Conservation (phyloP, 805 yeast species). For the Lipomyces spencermartinsiae region DNA sequence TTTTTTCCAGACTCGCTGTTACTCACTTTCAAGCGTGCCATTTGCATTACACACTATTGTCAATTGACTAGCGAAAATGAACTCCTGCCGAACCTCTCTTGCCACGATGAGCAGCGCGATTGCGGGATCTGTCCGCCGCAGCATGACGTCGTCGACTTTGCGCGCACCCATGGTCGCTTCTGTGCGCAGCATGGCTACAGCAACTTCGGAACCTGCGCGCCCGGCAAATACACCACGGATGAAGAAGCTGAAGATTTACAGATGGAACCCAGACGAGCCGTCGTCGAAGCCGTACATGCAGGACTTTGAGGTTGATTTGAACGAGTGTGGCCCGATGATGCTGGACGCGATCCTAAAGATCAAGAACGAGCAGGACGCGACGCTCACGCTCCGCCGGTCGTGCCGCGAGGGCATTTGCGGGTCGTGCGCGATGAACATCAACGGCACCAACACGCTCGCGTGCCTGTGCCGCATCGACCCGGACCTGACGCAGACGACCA, state of each 20-base stretch:
- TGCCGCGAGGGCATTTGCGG: conserved; percentile 99
- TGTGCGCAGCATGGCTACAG: conserved; percentile 37
- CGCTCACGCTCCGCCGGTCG: conserved; percentile 95
- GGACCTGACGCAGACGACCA: conserved; percentile 72
- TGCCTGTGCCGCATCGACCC: conserved; percentile 93
- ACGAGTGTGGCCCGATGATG: conserved; percentile 97
- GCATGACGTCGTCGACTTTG: background rate
- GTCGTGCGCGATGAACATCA: conserved; percentile 99
- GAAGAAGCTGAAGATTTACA: conserved; percentile 89
- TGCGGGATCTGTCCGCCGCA: background rate
- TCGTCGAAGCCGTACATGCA: conserved; percentile 87
- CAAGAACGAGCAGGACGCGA: conserved; percentile 95
- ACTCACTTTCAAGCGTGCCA: background rate
- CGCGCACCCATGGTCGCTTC: background rate
- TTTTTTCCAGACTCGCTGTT: background rate
- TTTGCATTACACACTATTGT: background rate
- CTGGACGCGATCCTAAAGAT: conserved; percentile 92
- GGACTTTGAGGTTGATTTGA: conserved; percentile 81
- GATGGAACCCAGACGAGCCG: conserved; percentile 99
- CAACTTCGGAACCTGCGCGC: conserved; percentile 48
- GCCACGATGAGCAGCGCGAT: background rate
- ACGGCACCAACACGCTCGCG: conserved; percentile 95
- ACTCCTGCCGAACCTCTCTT: background rate
- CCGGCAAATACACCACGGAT: conserved; percentile 62
- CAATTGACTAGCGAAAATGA: background rate